Evolutionary conservation across 495 filamentous ascomycete genomes (phyloP), one percentile per base, ranked within the genome.

Genomic region (Lasiosphaeris hirsuta): DNA sequence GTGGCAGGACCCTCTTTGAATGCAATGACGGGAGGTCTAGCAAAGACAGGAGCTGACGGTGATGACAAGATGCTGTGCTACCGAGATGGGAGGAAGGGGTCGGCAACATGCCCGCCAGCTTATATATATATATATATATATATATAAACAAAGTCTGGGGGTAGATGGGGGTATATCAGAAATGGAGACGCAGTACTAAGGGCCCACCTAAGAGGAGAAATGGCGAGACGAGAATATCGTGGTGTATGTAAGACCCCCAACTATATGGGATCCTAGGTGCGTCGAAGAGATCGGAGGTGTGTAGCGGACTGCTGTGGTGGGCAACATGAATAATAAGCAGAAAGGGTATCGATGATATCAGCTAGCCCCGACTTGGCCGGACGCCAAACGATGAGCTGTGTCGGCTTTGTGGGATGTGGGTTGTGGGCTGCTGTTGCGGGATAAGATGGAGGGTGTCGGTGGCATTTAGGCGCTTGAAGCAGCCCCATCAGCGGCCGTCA

Each of bases 41-140:
- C 37, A 39, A 36, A n/a, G 40, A 58, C 41, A 52, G 44, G 34
- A 45, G 58, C 9, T 23, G 35, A 45, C 45, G 35, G 19, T 46
- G 58, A 46, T 35, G 53, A 41, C 55, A 48, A 48, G 54, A 53
- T 54, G 54, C 0, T 54, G 54, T 44, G 47, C 33, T 55, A 42
- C 38, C 35, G 37, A 56, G 54, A 55, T 46, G 37, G 46, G 19
- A 49, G 40, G 51, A 56, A 41, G 45, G 42, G 40, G 39, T 14
- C 49, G 63, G 54, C 23, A 53, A 50, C 50, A 54, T 35, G 41
- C n/a, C 17, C 46, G 4, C 56, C 53, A 49, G 54, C 54, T 60
- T 65, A 65, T 59, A 65, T 59, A 61, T 58, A n/a, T n/a, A n/a
- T n/a, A n/a, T n/a, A n/a, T n/a, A n/a, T 65, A 65, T 59, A 65